Evolutionary conservation across 257 asterid species (phyloP).

Genomic region (Forsythia suspensa): DNA sequence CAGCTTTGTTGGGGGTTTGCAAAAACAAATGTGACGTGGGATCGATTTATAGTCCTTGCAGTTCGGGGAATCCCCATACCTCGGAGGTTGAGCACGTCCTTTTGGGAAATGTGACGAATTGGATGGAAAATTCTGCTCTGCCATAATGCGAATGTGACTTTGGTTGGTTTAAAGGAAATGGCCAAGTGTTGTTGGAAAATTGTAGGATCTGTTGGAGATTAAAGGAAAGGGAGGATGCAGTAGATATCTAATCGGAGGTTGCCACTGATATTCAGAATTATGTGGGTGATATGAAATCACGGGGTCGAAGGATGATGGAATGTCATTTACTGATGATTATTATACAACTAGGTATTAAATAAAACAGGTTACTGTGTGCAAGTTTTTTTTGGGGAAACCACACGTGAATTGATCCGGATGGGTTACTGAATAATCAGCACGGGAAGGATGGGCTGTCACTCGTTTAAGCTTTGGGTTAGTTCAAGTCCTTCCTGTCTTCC

Average conservation of each 20-base stretch:
- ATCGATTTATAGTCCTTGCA: too few species aligned
- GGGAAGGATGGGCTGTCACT: too few species aligned
- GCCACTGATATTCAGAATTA: not conserved
- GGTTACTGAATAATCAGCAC: too few species aligned
- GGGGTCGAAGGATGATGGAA: constrained; percentile 39
- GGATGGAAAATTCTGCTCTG: not conserved
- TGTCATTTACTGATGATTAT: constrained; percentile 82
- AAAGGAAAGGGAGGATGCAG: not conserved
- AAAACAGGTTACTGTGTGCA: too few species aligned
- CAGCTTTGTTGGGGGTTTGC: not conserved
- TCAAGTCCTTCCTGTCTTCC: too few species aligned
- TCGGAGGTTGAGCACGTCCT: not conserved
- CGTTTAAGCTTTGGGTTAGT: too few species aligned
- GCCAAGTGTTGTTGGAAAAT: not conserved
- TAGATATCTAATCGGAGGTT: not conserved
- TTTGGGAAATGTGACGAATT: not conserved
- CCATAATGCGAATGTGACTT: not conserved
- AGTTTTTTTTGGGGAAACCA: too few species aligned
- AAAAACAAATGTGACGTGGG: not conserved
- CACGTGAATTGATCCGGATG: too few species aligned
- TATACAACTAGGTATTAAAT: constrained; percentile 53
- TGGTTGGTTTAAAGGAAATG: not conserved
- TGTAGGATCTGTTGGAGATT: not conserved
- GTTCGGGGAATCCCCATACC: not conserved
- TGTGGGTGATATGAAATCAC: not conserved